phyloP scores from a whole-genome alignment of 2,329 filamentous ascomycete genomes.

The Clarireedia homoeocarpa region DNA sequence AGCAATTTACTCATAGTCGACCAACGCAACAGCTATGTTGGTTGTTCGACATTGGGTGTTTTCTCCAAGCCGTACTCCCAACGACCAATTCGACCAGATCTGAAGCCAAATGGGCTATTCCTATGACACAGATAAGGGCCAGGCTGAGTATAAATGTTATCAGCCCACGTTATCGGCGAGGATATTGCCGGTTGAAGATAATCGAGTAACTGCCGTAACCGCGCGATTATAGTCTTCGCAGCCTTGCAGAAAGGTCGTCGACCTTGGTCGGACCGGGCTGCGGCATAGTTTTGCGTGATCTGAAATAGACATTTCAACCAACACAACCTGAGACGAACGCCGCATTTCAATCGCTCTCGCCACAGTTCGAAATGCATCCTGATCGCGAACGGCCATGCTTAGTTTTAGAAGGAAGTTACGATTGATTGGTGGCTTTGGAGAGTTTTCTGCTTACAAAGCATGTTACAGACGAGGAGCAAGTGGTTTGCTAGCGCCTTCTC shows the following conservation, averaged over 20 bases:
- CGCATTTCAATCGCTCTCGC: background rate
- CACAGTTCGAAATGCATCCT: background rate
- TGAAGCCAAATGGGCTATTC: background rate
- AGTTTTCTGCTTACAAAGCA: background rate
- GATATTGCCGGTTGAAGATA: background rate
- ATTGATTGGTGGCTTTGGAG: background rate
- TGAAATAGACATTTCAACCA: constrained; percentile 1
- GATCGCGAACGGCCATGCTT: too few relatives aligned
- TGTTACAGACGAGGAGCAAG: background rate
- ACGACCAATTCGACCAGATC: background rate
- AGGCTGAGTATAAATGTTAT: background rate
- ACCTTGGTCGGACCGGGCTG: background rate
- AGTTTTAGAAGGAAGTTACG: background rate
- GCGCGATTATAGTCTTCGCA: background rate
- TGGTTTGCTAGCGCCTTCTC: background rate
- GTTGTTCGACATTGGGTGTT: background rate
- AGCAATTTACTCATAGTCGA: background rate
- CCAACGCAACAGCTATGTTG: background rate
- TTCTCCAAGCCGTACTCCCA: background rate
- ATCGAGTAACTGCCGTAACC: background rate
- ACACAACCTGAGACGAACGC: background rate
- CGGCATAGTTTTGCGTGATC: background rate
- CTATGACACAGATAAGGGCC: background rate
- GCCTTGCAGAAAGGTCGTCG: constrained; percentile 1
- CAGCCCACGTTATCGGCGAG: background rate